phyloP scores from a whole-genome alignment of 2,329 filamentous ascomycete species.

The Colletotrichum higginsianum region DNA sequence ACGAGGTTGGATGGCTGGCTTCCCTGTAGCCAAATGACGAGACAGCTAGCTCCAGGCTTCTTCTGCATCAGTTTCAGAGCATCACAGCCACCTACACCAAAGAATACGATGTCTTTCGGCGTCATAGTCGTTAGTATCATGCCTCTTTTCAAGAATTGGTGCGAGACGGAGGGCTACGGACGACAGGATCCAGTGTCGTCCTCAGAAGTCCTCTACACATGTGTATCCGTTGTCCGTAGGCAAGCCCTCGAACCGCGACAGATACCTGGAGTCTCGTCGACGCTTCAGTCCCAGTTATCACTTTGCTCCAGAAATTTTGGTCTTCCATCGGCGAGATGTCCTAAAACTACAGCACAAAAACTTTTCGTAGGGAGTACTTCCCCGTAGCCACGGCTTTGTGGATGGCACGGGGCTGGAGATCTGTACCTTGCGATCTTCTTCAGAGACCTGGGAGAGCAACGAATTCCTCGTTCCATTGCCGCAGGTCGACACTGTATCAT shows the following conservation, averaged over 20 bases:
- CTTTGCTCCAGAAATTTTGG: background rate
- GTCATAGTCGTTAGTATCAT: conserved; percentile 29
- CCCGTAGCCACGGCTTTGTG: conserved; percentile 22
- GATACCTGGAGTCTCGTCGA: conserved; percentile 23
- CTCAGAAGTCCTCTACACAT: conserved; percentile 36
- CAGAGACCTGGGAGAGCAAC: conserved; percentile 14
- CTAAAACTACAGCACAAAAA: conserved; percentile 10
- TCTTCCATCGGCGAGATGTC: conserved; percentile 27
- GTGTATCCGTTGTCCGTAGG: conserved; percentile 30
- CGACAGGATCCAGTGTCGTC: conserved; percentile 35
- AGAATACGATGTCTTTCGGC: conserved; percentile 49
- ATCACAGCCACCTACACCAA: conserved; percentile 13
- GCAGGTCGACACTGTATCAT: background rate
- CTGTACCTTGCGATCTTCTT: conserved; percentile 26
- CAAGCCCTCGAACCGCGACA: conserved; percentile 33
- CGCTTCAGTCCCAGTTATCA: background rate
- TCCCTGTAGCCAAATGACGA: conserved; percentile 28
- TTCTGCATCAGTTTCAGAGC: conserved; percentile 8
- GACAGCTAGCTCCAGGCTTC: background rate
- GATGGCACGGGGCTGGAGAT: conserved; percentile 38
- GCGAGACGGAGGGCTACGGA: conserved; percentile 37
- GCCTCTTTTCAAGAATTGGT: conserved; percentile 36
- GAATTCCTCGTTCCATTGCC: conserved; percentile 11
- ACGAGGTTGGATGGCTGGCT: background rate
- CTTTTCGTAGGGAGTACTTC: conserved; percentile 19